A percentile compares a stretch with the other conserved stretches of the same genome.
phyloP scores from a whole-genome alignment of 805 yeast genomes.

The Myxozyma monticola region DNA sequence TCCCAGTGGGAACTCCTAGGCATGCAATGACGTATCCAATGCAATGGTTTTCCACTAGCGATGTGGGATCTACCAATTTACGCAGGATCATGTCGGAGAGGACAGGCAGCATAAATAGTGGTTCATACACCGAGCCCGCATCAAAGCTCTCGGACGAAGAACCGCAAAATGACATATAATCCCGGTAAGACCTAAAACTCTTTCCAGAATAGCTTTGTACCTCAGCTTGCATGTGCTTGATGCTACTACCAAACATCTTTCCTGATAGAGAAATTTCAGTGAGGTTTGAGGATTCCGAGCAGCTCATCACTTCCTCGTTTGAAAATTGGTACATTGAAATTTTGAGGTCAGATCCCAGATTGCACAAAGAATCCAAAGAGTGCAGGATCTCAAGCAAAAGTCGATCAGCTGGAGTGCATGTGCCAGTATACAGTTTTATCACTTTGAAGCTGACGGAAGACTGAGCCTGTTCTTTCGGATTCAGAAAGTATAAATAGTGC shows the following conservation, averaged over 20 bases:
- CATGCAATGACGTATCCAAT: slow-evolving; percentile 50
- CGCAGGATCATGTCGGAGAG: slow-evolving; percentile 12
- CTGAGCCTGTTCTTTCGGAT: slow-evolving; percentile 50
- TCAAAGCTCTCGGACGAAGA: no score
- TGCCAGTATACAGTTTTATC: slow-evolving; percentile 61
- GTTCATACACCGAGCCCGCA: slow-evolving; percentile 18
- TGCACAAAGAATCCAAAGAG: slow-evolving; percentile 53
- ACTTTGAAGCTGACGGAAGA: slow-evolving; percentile 51
- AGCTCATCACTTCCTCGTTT: background rate
- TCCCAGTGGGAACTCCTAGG: slow-evolving; percentile 33
- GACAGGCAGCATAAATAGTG: slow-evolving; percentile 18
- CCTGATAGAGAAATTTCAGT: slow-evolving; percentile 1
- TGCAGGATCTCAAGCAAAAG: slow-evolving; percentile 58
- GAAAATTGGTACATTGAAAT: slow-evolving; percentile 6
- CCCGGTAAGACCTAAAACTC: background rate
- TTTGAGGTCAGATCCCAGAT: slow-evolving; percentile 22
- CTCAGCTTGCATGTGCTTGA: slow-evolving; percentile 47
- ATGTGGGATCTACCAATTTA: slow-evolving; percentile 50
- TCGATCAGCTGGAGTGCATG: slow-evolving; percentile 59
- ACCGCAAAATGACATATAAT: background rate
- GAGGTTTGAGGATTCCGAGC: background rate
- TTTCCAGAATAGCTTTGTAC: slow-evolving; percentile 57
- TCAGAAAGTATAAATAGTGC: slow-evolving; percentile 50
- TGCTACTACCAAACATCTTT: slow-evolving; percentile 10
- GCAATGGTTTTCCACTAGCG: slow-evolving; percentile 57